phyloP scores from a whole-genome alignment of 345 rosid genomes.

The Aurinia saxatilis region DNA sequence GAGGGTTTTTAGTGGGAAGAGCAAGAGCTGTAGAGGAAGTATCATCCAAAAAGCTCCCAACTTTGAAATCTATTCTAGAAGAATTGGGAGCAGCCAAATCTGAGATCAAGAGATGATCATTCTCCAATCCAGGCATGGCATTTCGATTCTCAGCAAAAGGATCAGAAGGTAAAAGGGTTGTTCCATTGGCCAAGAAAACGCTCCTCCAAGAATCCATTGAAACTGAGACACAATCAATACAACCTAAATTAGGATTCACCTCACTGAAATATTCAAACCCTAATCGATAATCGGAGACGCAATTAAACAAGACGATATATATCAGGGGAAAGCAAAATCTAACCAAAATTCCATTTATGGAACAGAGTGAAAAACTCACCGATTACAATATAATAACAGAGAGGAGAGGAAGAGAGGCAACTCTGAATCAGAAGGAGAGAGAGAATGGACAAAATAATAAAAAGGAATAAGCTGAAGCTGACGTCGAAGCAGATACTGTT shows the following conservation, averaged over 20 bases:
- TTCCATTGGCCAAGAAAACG: conserved; percentile 31
- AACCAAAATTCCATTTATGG: not conserved
- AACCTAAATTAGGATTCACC: not conserved
- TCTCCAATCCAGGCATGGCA: conserved; percentile 31
- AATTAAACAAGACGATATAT: conserved; percentile 5
- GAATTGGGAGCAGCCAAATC: conserved; percentile 33
- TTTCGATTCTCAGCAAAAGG: conserved; percentile 32
- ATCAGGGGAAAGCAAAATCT: not conserved
- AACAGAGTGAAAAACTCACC: conserved; percentile 5
- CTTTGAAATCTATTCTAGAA: conserved; percentile 59
- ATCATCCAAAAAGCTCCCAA: conserved; percentile 43
- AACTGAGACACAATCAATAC: not conserved
- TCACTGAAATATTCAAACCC: not conserved
- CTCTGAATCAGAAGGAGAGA: not conserved
- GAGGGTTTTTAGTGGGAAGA: conserved; percentile 30
- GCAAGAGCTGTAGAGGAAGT: conserved; percentile 7
- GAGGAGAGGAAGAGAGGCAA: not conserved
- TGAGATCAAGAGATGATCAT: conserved; percentile 25
- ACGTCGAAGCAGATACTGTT: conserved; percentile 31
- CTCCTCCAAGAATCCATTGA: conserved; percentile 54
- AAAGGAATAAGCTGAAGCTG: conserved; percentile 21
- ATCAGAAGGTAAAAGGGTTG: conserved; percentile 37
- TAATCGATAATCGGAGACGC: not conserved
- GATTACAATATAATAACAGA: conserved; percentile 16
- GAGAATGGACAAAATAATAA: not conserved